Conservation (phyloP, 441 rosid genomes). For the Populus hybrid region DNA sequence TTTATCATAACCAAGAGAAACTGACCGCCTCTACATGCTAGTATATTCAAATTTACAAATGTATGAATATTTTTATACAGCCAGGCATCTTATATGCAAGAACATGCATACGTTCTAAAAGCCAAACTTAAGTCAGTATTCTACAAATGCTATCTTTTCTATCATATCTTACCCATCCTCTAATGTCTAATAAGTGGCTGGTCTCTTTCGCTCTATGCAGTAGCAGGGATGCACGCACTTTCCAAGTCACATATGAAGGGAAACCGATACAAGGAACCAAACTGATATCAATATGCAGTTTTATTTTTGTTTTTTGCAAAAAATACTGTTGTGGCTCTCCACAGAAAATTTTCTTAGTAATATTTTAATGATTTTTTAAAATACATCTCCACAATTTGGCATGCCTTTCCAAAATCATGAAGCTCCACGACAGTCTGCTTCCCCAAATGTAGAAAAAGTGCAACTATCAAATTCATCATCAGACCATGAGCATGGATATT, state of each 20-base stretch:
- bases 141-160: not conserved
- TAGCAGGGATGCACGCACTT: not conserved
- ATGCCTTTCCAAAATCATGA: not conserved
- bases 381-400: not conserved
- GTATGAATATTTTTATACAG: not conserved
- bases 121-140: not conserved
- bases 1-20: not conserved
- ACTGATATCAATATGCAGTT: not conserved
- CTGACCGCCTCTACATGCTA: not conserved
- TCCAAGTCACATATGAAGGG: not conserved
- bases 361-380: not conserved
- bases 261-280: not conserved
- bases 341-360: not conserved
- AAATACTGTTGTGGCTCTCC: not conserved
- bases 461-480: not conserved
- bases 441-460: not conserved
- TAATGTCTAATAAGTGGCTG: not conserved
- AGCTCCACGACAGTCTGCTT: not conserved
- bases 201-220: not conserved
- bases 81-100: not conserved
- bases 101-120: not conserved
- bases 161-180: not conserved
- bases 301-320: too few species aligned
- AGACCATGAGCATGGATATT: not conserved
- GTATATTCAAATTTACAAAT: not conserved